Percentiles rank a stretch among this genome's conserved stretches.
Evolutionary conservation across 108 stramenopile genomes (phyloP).

Genomic region (Epithemia pelagica): DNA sequence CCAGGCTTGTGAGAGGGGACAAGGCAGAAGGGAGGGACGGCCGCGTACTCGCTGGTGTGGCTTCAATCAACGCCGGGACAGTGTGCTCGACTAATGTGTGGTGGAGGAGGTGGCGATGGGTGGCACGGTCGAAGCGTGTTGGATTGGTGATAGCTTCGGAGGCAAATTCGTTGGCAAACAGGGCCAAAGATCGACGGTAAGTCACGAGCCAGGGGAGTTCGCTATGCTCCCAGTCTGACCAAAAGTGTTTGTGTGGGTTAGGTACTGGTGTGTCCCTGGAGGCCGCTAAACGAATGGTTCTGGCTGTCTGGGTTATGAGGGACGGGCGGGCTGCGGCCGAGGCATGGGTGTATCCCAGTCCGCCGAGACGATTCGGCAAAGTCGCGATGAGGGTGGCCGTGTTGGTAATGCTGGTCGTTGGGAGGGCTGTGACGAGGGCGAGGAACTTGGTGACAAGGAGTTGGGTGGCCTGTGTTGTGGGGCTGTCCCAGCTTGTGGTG

Average conservation of each 20-base stretch:
- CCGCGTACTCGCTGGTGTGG: background rate
- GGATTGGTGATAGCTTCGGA: background rate
- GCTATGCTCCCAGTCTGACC: too few species aligned
- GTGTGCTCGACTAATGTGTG: background rate
- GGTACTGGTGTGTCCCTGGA: too few species aligned
- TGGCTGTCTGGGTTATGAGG: background rate
- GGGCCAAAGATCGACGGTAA: too few species aligned
- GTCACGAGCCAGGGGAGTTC: too few species aligned
- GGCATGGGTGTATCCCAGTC: background rate
- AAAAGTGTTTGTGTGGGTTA: too few species aligned
- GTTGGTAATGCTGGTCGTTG: background rate
- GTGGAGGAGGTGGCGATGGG: background rate
- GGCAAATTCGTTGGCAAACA: background rate
- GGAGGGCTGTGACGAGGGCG: background rate
- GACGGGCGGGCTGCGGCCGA: background rate
- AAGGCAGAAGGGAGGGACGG: background rate
- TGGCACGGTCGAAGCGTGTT: background rate
- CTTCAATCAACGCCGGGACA: background rate
- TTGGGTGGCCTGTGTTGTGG: background rate
- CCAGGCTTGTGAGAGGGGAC: background rate
- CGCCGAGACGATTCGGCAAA: background rate
- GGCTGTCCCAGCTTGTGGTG: background rate
- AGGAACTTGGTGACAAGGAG: background rate
- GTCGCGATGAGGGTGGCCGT: background rate
- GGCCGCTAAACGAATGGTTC: background rate